Evolutionary conservation across 371 early-diverging fungal species (phyloP).

Genomic region (Apophysomyces elegans): DNA sequence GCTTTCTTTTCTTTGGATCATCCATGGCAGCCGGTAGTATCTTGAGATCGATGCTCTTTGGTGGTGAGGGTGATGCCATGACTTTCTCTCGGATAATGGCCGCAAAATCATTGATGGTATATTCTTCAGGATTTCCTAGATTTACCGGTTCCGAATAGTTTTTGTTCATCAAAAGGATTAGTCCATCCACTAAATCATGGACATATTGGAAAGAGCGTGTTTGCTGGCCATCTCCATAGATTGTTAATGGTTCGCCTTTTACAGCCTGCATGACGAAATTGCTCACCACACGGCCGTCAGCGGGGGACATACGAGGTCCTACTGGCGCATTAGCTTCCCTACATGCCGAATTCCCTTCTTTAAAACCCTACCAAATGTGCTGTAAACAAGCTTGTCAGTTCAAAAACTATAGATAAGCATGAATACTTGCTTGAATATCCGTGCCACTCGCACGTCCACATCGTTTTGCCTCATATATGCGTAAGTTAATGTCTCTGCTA

Average conservation of each 20-base stretch:
- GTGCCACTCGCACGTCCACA: constrained; percentile 85
- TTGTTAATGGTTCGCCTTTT: constrained; percentile 75
- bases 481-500: constrained; percentile 87
- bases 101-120: constrained; percentile 82
- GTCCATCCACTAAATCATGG: constrained; percentile 86
- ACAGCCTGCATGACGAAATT: constrained; percentile 91
- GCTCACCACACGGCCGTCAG: constrained; percentile 90
- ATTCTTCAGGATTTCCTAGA: constrained; percentile 89
- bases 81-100: constrained; percentile 75
- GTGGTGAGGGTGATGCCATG: constrained; percentile 39
- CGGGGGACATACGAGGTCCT: constrained; percentile 89
- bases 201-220: constrained; percentile 91
- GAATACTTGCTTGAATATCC: constrained; percentile 75
- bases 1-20: constrained; percentile 83
- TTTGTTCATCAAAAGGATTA: constrained; percentile 81
- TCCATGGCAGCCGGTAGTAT: constrained; percentile 74
- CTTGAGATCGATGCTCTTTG: constrained; percentile 61
- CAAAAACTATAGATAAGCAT: constrained; percentile 1
- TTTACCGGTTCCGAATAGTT: constrained; percentile 80
- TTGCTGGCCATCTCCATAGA: constrained; percentile 85
- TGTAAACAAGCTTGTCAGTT: constrained; percentile 10
- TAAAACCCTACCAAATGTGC: constrained; percentile 27
- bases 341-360: neutral
- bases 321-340: constrained; percentile 14
- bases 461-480: constrained; percentile 79